These are phyloP conservation scores for Physaria fendleri DNA, from an alignment of 345 rosid species.

Conservation along the genomic window DNA sequence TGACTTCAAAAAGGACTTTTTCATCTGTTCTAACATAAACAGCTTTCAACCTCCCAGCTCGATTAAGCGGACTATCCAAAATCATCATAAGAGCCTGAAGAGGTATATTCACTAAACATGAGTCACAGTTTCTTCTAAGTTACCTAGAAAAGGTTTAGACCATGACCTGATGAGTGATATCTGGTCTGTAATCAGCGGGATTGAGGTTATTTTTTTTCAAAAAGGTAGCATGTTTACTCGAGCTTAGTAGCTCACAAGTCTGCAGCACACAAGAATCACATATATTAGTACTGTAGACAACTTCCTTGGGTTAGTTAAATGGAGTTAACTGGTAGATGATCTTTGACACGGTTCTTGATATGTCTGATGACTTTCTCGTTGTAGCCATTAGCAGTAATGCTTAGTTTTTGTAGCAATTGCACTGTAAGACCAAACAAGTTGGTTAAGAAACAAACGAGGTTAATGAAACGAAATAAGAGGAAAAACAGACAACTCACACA, in stretches of 20 bases:
- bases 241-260: slow-evolving; percentile 78
- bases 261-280: slow-evolving; percentile 31
- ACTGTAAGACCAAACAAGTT: slow-evolving; percentile 39
- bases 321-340: no score
- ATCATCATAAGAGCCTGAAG: slow-evolving; percentile 71
- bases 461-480: neutral
- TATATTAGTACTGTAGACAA: neutral
- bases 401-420: slow-evolving; percentile 81
- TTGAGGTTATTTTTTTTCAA: slow-evolving; percentile 59
- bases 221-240: slow-evolving; percentile 82
- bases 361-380: no score
- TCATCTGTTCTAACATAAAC: slow-evolving; percentile 75
- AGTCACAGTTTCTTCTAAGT: neutral
- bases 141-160: neutral
- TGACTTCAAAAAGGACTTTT: slow-evolving; percentile 84
- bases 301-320: neutral
- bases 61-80: slow-evolving; percentile 76
- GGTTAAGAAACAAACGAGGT: neutral
- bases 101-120: neutral
- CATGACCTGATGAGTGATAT: slow-evolving; percentile 72
- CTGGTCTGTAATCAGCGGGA: slow-evolving; percentile 83
- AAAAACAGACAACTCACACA: slow-evolving; percentile 51
- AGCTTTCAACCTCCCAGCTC: slow-evolving; percentile 79
- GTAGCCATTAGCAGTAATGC: no score
- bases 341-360: no score